phyloP scores from a whole-genome alignment of 805 yeast genomes.

The Komagataella kurtzmanii region DNA sequence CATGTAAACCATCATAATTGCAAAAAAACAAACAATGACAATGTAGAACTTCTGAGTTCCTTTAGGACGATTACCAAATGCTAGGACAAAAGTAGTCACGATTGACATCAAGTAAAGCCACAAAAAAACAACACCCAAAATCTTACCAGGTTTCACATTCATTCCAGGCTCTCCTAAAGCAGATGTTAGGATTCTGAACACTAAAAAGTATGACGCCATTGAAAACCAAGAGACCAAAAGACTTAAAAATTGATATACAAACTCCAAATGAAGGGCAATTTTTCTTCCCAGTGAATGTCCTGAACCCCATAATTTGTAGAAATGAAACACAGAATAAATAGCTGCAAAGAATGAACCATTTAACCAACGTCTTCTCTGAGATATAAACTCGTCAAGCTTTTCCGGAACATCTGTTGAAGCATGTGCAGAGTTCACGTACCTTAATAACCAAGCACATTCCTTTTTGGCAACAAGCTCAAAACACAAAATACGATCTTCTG shows the following conservation, averaged over 20 bases:
- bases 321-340: constrained; percentile 71
- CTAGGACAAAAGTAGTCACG: constrained; percentile 74
- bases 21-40: constrained; percentile 66
- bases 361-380: constrained; percentile 93
- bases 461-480: constrained; percentile 88
- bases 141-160: constrained; percentile 58
- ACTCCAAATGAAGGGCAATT: constrained; percentile 61
- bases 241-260: constrained; percentile 61
- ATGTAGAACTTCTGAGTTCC: constrained; percentile 76
- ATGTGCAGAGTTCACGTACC: constrained; percentile 75
- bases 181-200: constrained; percentile 75
- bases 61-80: constrained; percentile 89
- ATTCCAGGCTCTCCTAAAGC: constrained; percentile 55
- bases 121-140: constrained; percentile 63
- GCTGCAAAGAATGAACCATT: constrained; percentile 96
- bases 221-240: constrained; percentile 88
- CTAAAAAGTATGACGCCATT: constrained; percentile 77
- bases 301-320: constrained; percentile 63
- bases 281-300: constrained; percentile 62
- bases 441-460: constrained; percentile 59
- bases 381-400: constrained; percentile 67
- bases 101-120: constrained; percentile 80
- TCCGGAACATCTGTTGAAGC: constrained; percentile 97
- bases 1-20: constrained; percentile 80
- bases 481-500: constrained; percentile 92